Conservation (phyloP, 495 filamentous ascomycete species). For the Penicillium pulvis region DNA sequence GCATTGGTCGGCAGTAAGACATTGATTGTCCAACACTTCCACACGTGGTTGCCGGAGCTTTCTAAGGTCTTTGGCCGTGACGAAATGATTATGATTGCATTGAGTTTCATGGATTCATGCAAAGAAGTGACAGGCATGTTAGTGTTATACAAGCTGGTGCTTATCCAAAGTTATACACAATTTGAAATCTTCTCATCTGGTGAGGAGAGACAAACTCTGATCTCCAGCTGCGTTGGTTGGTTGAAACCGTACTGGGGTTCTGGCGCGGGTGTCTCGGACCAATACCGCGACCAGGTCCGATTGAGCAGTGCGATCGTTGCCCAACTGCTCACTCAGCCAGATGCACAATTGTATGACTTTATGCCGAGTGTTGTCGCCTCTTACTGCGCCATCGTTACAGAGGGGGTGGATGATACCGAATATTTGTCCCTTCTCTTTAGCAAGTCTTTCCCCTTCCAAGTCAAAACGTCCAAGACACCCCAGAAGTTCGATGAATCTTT, state of each 20-base stretch:
- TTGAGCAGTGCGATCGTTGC: conserved; percentile 89
- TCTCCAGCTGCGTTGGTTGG: conserved; percentile 85
- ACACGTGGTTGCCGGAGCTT: conserved; percentile 92
- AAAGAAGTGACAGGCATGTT: conserved; percentile 86
- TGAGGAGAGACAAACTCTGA: conserved; percentile 70
- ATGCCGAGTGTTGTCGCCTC: conserved; percentile 90
- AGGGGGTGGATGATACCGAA: conserved; percentile 63
- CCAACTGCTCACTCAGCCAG: conserved; percentile 73
- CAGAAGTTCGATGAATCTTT: conserved; percentile 83
- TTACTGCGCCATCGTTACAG: conserved; percentile 72
- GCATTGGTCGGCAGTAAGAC: conserved; percentile 92
- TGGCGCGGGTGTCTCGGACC: conserved; percentile 68
- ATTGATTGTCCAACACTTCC: conserved; percentile 93
- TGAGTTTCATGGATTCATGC: conserved; percentile 93
- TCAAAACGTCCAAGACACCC: conserved; percentile 61
- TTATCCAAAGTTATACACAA: conserved; percentile 87
- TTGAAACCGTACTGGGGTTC: conserved; percentile 93
- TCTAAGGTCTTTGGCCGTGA: conserved; percentile 71
- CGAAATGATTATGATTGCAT: conserved; percentile 88
- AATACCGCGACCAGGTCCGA: conserved; percentile 91
- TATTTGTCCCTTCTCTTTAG: conserved; percentile 87
- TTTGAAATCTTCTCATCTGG: conserved; percentile 76
- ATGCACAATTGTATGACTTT: conserved; percentile 80
- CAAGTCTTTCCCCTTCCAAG: conserved; percentile 85
- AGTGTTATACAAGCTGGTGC: conserved; percentile 87